Evolutionary conservation across 805 yeast genomes (phyloP).

Genomic region (Nakazawaea holstii): DNA sequence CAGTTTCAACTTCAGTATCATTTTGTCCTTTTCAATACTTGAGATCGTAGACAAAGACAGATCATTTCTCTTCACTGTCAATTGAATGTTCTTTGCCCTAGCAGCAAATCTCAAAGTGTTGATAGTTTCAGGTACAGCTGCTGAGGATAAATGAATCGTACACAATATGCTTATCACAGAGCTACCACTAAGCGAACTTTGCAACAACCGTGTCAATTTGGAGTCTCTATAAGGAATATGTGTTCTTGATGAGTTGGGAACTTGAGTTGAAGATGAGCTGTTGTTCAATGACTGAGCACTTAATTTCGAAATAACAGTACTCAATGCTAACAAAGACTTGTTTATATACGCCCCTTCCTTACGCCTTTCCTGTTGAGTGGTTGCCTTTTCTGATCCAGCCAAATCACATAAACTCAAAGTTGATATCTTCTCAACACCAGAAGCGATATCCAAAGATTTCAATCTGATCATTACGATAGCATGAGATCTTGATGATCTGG

Average conservation of each 20-base stretch:
- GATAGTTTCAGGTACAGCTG: constrained; percentile 68
- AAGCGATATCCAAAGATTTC: constrained; percentile 33
- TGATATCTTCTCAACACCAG: constrained; percentile 37
- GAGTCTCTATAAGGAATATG: constrained; percentile 95
- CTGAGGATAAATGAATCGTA: constrained; percentile 67
- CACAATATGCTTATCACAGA: constrained; percentile 82
- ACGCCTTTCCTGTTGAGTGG: constrained; percentile 69
- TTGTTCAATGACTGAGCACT: constrained; percentile 31
- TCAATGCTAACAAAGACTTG: constrained; percentile 82
- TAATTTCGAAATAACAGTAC: constrained; percentile 86
- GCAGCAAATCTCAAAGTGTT: constrained; percentile 91
- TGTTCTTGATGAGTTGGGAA: constrained; percentile 23
- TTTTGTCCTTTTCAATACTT: constrained; percentile 39
- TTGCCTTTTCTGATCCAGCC: constrained; percentile 94
- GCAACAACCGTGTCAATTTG: constrained; percentile 81
- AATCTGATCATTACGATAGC: constrained; percentile 75
- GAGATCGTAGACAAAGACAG: constrained; percentile 19
- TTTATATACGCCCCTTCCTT: constrained; percentile 93
- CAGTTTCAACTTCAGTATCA: constrained; percentile 49
- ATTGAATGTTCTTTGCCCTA: constrained; percentile 79
- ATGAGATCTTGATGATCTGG: constrained; percentile 86
- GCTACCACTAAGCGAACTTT: constrained; percentile 87
- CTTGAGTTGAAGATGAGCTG: constrained; percentile 5
- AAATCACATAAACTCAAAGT: constrained; percentile 86
- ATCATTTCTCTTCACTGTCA: constrained; percentile 57